Conservation (phyloP, 1,284 basidiomycete genomes). For the Ganoderma multipileum region DNA sequence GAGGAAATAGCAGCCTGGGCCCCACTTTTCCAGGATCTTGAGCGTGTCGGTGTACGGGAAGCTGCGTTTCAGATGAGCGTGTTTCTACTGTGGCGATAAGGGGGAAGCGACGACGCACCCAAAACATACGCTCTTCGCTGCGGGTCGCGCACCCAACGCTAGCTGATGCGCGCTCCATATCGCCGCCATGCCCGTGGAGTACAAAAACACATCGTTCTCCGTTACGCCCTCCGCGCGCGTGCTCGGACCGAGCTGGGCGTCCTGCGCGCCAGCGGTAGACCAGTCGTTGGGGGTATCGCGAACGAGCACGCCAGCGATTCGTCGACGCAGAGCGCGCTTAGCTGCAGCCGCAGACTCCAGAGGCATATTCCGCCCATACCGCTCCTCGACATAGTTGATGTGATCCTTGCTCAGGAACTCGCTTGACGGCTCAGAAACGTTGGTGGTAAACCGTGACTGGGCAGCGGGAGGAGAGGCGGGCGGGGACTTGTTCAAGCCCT, state of each 20-base stretch:
- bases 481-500: slow-evolving; percentile 40
- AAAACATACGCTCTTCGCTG: slow-evolving; percentile 90
- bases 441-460: slow-evolving; percentile 13
- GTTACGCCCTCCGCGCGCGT: slow-evolving; percentile 66
- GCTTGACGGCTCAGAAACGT: slow-evolving; percentile 22
- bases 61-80: slow-evolving; percentile 49
- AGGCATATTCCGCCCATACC: slow-evolving; percentile 94
- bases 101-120: slow-evolving; percentile 58
- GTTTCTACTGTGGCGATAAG: background rate
- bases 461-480: slow-evolving; percentile 24
- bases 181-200: slow-evolving; percentile 89
- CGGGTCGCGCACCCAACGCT: slow-evolving; percentile 56
- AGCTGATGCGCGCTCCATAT: slow-evolving; percentile 92
- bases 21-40: slow-evolving; percentile 97
- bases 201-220: slow-evolving; percentile 91
- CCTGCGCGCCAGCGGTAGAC: slow-evolving; percentile 53
- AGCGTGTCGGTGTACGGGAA: slow-evolving; percentile 99
- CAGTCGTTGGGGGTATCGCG: slow-evolving; percentile 56
- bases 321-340: slow-evolving; percentile 85
- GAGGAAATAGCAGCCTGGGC: slow-evolving; percentile 92
- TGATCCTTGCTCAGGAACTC: slow-evolving; percentile 59
- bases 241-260: slow-evolving; percentile 60
- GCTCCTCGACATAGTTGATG: slow-evolving; percentile 83
- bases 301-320: slow-evolving; percentile 89
- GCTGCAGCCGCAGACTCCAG: slow-evolving; percentile 76